Conservation (phyloP, 2,329 filamentous ascomycete species). For the Tolypocladium endophyticum region DNA sequence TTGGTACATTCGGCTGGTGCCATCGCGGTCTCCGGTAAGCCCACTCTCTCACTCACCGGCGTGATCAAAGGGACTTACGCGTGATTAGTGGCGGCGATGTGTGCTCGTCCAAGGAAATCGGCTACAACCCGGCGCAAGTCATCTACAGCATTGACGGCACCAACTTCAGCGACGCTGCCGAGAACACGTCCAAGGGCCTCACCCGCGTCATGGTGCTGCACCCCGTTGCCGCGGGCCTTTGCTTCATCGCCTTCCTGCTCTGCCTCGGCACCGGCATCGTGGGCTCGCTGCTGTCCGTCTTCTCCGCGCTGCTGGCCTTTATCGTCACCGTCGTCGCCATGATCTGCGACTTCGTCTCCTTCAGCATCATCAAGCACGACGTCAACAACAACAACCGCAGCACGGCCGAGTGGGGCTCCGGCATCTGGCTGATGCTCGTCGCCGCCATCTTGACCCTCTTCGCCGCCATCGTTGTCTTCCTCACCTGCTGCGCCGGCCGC, state of each 20-base stretch:
- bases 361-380: slow-evolving; percentile 40
- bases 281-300: slow-evolving; percentile 39
- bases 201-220: slow-evolving; percentile 53
- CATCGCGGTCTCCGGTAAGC: slow-evolving; percentile 17
- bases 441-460: slow-evolving; percentile 44
- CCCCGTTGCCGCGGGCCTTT: slow-evolving; percentile 45
- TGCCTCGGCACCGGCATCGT: slow-evolving; percentile 40
- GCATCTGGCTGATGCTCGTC: slow-evolving; percentile 49
- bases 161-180: slow-evolving; percentile 30
- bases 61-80: background rate
- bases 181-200: slow-evolving; percentile 34
- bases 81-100: slow-evolving; percentile 23
- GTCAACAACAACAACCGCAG: slow-evolving; percentile 38
- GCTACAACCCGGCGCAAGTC: slow-evolving; percentile 43
- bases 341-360: slow-evolving; percentile 47
- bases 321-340: slow-evolving; percentile 38
- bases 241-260: slow-evolving; percentile 49
- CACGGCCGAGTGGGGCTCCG: slow-evolving; percentile 39
- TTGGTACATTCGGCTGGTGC: slow-evolving; percentile 54
- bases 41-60: background rate
- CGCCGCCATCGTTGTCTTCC: slow-evolving; percentile 45
- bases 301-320: slow-evolving; percentile 40
- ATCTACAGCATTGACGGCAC: slow-evolving; percentile 26
- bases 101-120: slow-evolving; percentile 38
- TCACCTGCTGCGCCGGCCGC: slow-evolving; percentile 50